Evolutionary conservation across 2,329 filamentous ascomycete genomes (phyloP).

Genomic region (Cordyceps farinosa): DNA sequence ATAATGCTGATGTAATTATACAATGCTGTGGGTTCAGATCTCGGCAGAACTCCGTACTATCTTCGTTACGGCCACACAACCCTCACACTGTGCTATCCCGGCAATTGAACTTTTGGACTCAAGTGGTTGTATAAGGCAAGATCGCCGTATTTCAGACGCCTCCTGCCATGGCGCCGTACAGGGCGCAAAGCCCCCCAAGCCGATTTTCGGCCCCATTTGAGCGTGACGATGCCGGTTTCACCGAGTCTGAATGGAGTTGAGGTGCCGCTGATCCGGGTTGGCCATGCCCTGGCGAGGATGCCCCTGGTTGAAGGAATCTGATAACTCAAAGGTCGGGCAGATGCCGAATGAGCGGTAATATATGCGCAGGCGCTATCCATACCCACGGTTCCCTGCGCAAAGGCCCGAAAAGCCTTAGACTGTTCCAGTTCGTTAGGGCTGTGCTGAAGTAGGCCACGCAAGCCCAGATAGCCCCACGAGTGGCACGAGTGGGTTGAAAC

Average conservation of each 20-base stretch:
- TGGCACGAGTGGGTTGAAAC: background rate
- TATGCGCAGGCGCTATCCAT: background rate
- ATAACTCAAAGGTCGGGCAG: background rate
- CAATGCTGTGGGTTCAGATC: background rate
- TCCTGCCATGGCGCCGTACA: background rate
- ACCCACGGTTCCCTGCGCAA: background rate
- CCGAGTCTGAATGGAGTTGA: background rate
- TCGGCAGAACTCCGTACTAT: background rate
- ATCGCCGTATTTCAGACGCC: background rate
- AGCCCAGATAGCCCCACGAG: background rate
- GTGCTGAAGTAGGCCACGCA: background rate
- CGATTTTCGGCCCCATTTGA: background rate
- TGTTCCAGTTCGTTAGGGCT: background rate
- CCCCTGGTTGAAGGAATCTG: background rate
- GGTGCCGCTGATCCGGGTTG: background rate
- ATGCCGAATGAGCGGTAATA: background rate
- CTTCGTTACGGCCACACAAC: background rate
- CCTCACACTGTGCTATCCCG: background rate
- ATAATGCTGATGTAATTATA: background rate
- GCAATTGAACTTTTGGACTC: background rate
- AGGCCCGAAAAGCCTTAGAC: background rate
- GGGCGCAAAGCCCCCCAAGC: background rate
- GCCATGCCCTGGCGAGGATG: background rate
- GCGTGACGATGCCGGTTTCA: constrained; percentile 1
- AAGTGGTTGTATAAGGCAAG: background rate